phyloP scores from a whole-genome alignment of 2,329 filamentous ascomycete species.

The Mycosphaerella sp. region DNA sequence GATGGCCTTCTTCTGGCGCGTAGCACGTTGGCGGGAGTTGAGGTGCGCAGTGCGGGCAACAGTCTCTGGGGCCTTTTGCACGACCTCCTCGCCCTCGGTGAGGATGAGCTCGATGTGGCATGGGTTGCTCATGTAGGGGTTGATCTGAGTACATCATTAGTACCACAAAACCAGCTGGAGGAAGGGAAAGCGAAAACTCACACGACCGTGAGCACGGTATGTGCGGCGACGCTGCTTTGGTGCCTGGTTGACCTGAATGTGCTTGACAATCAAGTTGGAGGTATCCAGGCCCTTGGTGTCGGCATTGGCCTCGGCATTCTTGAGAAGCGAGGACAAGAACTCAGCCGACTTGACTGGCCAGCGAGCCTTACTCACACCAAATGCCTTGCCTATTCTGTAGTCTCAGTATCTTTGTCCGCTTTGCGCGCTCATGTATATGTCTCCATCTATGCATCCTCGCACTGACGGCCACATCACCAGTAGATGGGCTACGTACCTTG shows the following conservation, averaged over 20 bases:
- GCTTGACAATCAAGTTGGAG: constrained; percentile 96
- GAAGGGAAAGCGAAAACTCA: constrained; percentile 52
- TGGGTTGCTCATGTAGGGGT: constrained; percentile 99
- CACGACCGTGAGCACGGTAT: constrained; percentile 99
- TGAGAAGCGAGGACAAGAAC: constrained; percentile 94
- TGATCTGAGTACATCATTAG: constrained; percentile 62
- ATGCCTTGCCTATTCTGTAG: constrained; percentile 76
- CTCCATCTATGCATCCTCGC: constrained; percentile 35
- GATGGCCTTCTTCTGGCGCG: constrained; percentile 56
- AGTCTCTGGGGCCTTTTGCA: constrained; percentile 76
- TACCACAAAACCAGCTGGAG: background rate
- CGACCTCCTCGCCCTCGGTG: constrained; percentile 92
- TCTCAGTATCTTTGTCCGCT: constrained; percentile 26
- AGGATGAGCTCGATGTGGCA: constrained; percentile 99
- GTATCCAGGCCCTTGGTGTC: constrained; percentile 97
- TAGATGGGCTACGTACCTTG: constrained; percentile 71
- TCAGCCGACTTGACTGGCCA: constrained; percentile 99
- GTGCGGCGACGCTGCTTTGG: constrained; percentile 98
- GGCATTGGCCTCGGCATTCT: constrained; percentile 95
- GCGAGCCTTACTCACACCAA: constrained; percentile 94
- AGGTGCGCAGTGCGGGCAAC: constrained; percentile 60
- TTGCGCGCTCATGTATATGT: constrained; percentile 14
- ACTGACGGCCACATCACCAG: constrained; percentile 31
- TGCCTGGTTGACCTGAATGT: constrained; percentile 99
- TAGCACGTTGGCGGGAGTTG: constrained; percentile 86